Evolutionary conservation across 345 rosid species (phyloP), one percentile per base, ranked within the genome.

Genomic region (Eucalyptus cloeziana): DNA sequence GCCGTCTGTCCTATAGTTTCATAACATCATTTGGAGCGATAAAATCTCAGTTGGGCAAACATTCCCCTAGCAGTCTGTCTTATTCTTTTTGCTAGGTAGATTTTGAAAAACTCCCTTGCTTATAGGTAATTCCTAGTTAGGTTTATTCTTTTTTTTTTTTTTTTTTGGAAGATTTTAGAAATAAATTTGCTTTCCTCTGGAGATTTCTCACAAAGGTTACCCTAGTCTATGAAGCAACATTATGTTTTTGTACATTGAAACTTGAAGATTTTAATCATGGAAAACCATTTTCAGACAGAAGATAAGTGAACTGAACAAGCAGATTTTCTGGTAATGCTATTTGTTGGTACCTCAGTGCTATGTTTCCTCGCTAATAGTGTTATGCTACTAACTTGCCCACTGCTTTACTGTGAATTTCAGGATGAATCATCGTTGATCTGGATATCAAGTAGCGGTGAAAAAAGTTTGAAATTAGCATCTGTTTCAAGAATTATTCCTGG

Each of bases 371-470:
- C 62, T 49, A 21, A n/a, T n/a, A 14, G 71, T 62, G 19, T 27
- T 49, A 9, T 60, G 31, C 19, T 47, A 45, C 24, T 87, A 58
- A 49, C 31, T 51, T 80, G 69, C 62, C 80, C 49, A 50, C 49
- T 67, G 60, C 45, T 87, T 37, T 81, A n/a, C 24, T 31, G 21
- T 64, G 49, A 91, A 89, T 89, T 89, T 88, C 95, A 97, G 99
- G 99, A 97, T 88, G 99, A 95, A 94, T 90, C 96, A 90, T 95
- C 96, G 92, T 95, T 97, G 93, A 95, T 96, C 88, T 96, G 99
- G 99, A 93, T 94, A 91, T 96, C 99, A 52, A 94, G 94, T 91
- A 94, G 94, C 51, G 97, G 95, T 25, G 99, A 96, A 91, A 95
- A 95, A 91, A 94, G 95, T 89, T 93, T 97, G 94, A 97, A 96